Evolutionary conservation across 208 protist species (phyloP), one percentile per base, ranked within the genome.

Genomic region (Trypanosomatidae sp.): DNA sequence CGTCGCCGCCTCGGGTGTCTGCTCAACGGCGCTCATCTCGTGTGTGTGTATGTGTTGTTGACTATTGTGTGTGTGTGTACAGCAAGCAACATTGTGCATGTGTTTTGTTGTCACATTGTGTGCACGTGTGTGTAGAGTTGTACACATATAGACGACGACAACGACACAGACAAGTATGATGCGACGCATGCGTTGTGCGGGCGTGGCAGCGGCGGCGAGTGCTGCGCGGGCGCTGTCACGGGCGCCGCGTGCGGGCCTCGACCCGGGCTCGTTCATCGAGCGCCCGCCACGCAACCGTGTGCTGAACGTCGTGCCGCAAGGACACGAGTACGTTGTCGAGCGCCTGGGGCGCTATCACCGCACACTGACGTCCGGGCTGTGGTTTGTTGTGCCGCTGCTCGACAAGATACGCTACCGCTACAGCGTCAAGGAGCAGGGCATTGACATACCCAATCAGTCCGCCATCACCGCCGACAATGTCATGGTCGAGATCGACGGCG

Each of bases 391-490:
- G 7, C 95, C 95, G 0, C 40, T 97, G 13, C 49, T 98, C 6
- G 93, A 98, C 50, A 63, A 71, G 30, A 95, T 98, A 40, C 80
- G 71, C n/a, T 98, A 98, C 59, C 74, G 77, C 38, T 96, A 98
- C 67, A 86, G 69, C 48, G 82, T 95, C 20, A 97, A 97, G 65
- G 92, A 96, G 54, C 66, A 88, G 19, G 84, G 80, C 19, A 64
- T 96, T 15, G 74, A 87, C 45, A 88, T 94, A 25, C 90, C 84
- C 0, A 86, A 92, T 38, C 89, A 97, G 51, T 89, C 76, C 0
- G 94, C 94, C 11, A 96, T 97, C 41, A 97, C 94, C 2, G 68
- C 57, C 11, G 95, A 98, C 59, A 97, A 97, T 62, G 95, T 98
- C 24, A 96, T 92, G 56, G 88, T 98, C 1, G 67, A 94, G 11